A percentile compares a stretch with the other conserved stretches of the same genome.
Evolutionary conservation across 2,329 filamentous ascomycete species (phyloP).

Genomic region (Nemania abortiva): DNA sequence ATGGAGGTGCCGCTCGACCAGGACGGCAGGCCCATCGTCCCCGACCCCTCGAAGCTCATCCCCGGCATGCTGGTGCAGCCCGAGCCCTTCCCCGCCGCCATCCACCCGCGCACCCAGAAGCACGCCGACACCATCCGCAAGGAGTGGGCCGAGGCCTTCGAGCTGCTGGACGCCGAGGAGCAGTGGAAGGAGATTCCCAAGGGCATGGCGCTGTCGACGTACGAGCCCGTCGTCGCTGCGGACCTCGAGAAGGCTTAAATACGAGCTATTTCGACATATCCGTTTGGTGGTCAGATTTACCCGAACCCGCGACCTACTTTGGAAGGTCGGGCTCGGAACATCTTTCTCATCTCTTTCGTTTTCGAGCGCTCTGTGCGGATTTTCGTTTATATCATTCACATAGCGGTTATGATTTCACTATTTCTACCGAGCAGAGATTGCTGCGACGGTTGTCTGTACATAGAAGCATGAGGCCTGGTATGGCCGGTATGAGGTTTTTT

Average conservation of each 20-base stretch:
- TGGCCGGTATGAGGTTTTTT: constrained; percentile 14
- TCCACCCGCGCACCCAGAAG: constrained; percentile 35
- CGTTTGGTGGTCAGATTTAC: neutral
- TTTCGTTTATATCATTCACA: constrained; percentile 1
- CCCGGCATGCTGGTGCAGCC: constrained; percentile 43
- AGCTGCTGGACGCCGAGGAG: constrained; percentile 36
- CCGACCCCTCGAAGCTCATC: constrained; percentile 35
- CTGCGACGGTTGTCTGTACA: constrained; percentile 21
- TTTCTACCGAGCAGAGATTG: constrained; percentile 2
- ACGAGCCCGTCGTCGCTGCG: constrained; percentile 32
- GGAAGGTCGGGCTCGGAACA: neutral
- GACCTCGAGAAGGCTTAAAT: constrained; percentile 28
- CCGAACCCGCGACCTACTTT: neutral
- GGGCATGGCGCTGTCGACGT: constrained; percentile 42
- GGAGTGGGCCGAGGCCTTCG: constrained; percentile 36
- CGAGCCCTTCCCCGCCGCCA: constrained; percentile 37
- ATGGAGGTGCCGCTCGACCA: constrained; percentile 30
- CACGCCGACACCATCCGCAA: constrained; percentile 38
- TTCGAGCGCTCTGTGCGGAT: neutral
- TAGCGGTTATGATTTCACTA: neutral
- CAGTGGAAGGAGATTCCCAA: constrained; percentile 42
- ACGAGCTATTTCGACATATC: neutral
- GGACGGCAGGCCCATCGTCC: constrained; percentile 28
- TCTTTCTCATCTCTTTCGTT: neutral
- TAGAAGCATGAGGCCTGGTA: constrained; percentile 21